phyloP scores from a whole-genome alignment of 2,329 filamentous ascomycete genomes.

The Stagonosporopsis vannaccii region DNA sequence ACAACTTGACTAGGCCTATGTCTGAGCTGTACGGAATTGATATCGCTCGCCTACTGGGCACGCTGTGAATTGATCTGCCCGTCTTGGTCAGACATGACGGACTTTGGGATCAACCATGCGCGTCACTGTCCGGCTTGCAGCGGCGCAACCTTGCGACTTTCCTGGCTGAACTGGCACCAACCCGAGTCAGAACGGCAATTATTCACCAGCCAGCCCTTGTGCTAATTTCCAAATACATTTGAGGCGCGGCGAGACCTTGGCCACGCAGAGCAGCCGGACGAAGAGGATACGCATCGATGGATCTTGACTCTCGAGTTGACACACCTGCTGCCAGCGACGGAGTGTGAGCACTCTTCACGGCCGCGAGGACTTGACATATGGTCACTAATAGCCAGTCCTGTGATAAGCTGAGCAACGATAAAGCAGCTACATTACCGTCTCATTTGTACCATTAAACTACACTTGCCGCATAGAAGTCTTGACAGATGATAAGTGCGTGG shows the following conservation, averaged over 20 bases:
- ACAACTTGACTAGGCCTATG: constrained; percentile 18
- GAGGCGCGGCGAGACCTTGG: constrained; percentile 4
- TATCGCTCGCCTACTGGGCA: constrained; percentile 20
- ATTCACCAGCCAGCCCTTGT: constrained; percentile 14
- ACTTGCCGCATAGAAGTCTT: too few relatives aligned
- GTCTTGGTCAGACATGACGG: constrained; percentile 8
- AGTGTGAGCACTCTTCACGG: too few relatives aligned
- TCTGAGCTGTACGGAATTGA: constrained; percentile 19
- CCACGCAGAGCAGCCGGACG: background rate
- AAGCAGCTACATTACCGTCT: too few relatives aligned
- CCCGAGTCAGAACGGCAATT: constrained; percentile 10
- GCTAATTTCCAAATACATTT: constrained; percentile 10
- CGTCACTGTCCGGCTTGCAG: constrained; percentile 7
- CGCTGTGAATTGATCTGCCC: constrained; percentile 20
- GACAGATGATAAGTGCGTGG: too few relatives aligned
- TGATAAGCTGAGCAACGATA: too few relatives aligned
- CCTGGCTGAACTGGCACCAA: constrained; percentile 17
- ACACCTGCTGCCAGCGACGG: constrained; percentile 12
- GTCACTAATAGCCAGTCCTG: too few relatives aligned
- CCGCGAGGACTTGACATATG: too few relatives aligned
- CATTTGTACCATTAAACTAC: too few relatives aligned
- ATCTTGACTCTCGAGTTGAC: constrained; percentile 2
- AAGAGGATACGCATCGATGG: constrained; percentile 4
- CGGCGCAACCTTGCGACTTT: constrained; percentile 18
- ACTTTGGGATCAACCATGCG: constrained; percentile 14